These are phyloP conservation scores for Eremochloa ophiuroides DNA, from an alignment of 176 grass and related monocot species.

Conservation along the genomic window DNA sequence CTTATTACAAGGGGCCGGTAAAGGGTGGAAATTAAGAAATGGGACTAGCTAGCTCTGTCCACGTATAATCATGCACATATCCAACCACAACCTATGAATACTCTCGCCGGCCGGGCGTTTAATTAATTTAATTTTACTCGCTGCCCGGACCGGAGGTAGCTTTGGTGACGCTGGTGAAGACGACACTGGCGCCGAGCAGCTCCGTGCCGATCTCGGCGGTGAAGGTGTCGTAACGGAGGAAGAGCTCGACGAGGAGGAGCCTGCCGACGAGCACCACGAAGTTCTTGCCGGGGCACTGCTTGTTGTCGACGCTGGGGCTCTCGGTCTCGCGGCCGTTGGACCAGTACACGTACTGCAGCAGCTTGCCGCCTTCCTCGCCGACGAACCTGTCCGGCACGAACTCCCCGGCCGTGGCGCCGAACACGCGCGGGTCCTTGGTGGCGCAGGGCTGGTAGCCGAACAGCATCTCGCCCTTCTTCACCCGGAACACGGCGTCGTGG, in stretches of 20 bases:
- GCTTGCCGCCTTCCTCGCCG: constrained; percentile 54
- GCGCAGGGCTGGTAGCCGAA: constrained; percentile 72
- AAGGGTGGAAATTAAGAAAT: too few species aligned
- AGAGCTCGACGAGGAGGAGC: constrained; percentile 61
- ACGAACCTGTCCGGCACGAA: constrained; percentile 71
- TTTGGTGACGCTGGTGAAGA: constrained; percentile 47
- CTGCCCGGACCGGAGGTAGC: constrained; percentile 19
- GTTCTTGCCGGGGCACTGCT: constrained; percentile 75
- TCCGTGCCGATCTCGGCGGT: constrained; percentile 19
- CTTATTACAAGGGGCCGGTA: too few species aligned
- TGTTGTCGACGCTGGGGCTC: constrained; percentile 44
- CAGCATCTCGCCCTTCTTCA: constrained; percentile 70
- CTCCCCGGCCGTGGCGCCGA: constrained; percentile 37
- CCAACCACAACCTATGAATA: neutral
- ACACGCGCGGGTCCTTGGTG: constrained; percentile 52
- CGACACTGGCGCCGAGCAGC: constrained; percentile 41
- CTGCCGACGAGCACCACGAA: constrained; percentile 61
- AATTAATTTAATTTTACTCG: too few species aligned
- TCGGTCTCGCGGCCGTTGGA: constrained; percentile 67
- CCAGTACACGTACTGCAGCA: constrained; percentile 71
- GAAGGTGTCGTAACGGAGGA: constrained; percentile 80
- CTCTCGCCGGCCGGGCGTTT: neutral
- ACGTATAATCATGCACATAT: neutral
- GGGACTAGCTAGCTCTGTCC: neutral
- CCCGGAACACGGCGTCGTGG: constrained; percentile 47